Evolutionary conservation across 441 rosid genomes (phyloP).

Genomic region (Aquilaria agallochum): DNA sequence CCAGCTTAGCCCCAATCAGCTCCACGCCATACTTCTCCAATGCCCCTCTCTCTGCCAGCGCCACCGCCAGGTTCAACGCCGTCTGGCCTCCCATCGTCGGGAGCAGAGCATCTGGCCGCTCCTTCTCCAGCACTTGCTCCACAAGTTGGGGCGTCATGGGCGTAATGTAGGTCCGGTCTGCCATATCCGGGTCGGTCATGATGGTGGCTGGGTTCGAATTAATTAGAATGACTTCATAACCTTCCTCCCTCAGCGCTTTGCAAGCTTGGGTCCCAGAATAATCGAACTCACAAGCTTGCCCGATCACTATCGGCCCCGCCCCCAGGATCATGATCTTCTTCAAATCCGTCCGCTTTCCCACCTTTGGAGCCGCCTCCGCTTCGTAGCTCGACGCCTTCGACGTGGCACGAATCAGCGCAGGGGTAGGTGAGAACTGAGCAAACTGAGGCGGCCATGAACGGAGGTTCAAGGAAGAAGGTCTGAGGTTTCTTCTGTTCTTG

Average conservation of each 20-base stretch:
- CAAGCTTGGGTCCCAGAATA: constrained; percentile 97
- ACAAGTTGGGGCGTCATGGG: constrained; percentile 94
- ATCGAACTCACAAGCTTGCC: constrained; percentile 96
- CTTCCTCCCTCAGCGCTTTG: constrained; percentile 85
- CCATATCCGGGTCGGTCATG: constrained; percentile 96
- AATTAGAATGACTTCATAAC: constrained; percentile 72
- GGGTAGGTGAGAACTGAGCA: constrained; percentile 11
- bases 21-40: constrained; percentile 69
- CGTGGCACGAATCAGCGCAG: constrained; percentile 17
- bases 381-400: constrained; percentile 10
- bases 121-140: constrained; percentile 74
- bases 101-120: constrained; percentile 82
- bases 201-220: constrained; percentile 97
- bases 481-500: constrained; percentile 8
- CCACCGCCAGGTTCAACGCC: constrained; percentile 84
- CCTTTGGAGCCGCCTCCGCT: constrained; percentile 14
- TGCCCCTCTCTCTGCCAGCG: constrained; percentile 72
- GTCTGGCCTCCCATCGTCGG: constrained; percentile 99
- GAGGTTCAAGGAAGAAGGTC: constrained; percentile 13
- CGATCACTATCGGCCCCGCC: constrained; percentile 94
- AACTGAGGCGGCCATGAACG: constrained; percentile 31
- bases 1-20: constrained; percentile 88
- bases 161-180: constrained; percentile 75
- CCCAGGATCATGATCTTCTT: constrained; percentile 92
- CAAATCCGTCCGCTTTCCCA: constrained; percentile 66